Percentiles rank a stretch among this genome's conserved stretches.
Conservation (phyloP, 345 rosid genomes). For the Euphorbia tirucalli region DNA sequence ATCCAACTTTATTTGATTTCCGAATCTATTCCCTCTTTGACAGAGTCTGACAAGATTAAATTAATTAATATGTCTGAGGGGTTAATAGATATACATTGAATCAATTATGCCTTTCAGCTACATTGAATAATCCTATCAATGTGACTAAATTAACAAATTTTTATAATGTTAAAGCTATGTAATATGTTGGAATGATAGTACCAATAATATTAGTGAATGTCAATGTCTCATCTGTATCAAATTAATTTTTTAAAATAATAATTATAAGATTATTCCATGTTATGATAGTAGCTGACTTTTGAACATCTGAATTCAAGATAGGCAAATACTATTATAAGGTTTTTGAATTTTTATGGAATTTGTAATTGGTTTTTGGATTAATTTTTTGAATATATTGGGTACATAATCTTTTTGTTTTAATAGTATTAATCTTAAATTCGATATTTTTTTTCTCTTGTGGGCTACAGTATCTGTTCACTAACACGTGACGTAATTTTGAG, state of each 20-base stretch:
- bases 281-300: slow-evolving; percentile 5
- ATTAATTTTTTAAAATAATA: neutral
- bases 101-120: neutral
- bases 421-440: no score
- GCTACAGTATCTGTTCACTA: no score
- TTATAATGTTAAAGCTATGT: no score
- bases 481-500: no score
- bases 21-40: neutral
- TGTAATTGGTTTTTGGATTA: no score
- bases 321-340: no score
- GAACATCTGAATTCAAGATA: slow-evolving; percentile 5
- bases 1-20: neutral
- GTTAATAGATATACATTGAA: slow-evolving; percentile 5
- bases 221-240: neutral
- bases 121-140: neutral
- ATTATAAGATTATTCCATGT: neutral
- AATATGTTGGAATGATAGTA: neutral
- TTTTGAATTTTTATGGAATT: no score
- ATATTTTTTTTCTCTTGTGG: no score
- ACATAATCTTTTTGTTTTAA: no score
- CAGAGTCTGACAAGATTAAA: slow-evolving; percentile 9
- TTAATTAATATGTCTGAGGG: neutral
- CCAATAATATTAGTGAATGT: neutral
- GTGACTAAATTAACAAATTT: neutral
- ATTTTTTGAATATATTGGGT: no score